Percentiles rank a stretch among this genome's conserved stretches.
Conservation (phyloP, 805 yeast genomes). For the Metschnikowia hibisci region DNA sequence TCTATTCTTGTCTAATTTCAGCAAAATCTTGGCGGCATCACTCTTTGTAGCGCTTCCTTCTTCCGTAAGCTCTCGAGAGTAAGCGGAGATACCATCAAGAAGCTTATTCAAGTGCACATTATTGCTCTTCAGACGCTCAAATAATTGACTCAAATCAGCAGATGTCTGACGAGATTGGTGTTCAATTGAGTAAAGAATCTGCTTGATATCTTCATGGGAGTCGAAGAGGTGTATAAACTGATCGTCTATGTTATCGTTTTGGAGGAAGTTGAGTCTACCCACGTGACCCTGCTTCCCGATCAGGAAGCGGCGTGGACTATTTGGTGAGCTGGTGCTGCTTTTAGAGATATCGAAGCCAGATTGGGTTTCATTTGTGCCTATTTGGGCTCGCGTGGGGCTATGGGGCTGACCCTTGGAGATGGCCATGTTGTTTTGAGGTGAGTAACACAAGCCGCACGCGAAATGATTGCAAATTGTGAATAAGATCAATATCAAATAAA, state of each 20-base stretch:
- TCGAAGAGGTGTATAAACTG: conserved; percentile 30
- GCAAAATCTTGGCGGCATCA: conserved; percentile 24
- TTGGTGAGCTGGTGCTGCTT: not conserved
- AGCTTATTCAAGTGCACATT: conserved; percentile 35
- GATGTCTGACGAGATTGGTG: conserved; percentile 33
- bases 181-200: conserved; percentile 29
- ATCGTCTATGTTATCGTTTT: conserved; percentile 32
- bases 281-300: conserved; percentile 20
- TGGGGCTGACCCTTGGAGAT: no score
- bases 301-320: conserved; percentile 2
- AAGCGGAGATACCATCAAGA: conserved; percentile 31
- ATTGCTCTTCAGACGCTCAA: conserved; percentile 39
- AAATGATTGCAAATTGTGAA: conserved; percentile 1
- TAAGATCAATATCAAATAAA: no score
- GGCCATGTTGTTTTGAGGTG: no score
- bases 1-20: conserved; percentile 15
- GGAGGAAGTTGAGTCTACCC: conserved; percentile 29
- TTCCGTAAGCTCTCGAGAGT: conserved; percentile 32
- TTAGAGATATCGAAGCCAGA: not conserved
- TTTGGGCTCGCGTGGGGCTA: no score
- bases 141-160: conserved; percentile 33
- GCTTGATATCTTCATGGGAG: conserved; percentile 26
- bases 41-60: conserved; percentile 35
- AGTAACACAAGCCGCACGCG: conserved; percentile 3
- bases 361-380: no score